phyloP scores from a whole-genome alignment of 108 stramenopile species.

The Cyclostephanos tholiformis region DNA sequence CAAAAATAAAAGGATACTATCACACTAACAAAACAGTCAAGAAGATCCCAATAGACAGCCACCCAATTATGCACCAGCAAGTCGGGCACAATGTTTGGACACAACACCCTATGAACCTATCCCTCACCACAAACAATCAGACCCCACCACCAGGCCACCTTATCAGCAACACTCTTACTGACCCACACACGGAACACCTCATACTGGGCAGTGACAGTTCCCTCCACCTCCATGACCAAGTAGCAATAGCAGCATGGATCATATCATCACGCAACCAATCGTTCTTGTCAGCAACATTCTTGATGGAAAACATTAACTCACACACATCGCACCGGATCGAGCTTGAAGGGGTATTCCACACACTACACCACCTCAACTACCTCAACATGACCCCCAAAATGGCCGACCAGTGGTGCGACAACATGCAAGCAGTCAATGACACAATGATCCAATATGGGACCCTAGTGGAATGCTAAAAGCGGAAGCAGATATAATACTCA shows the following conservation, averaged over 20 bases:
- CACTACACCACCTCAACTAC: conserved; percentile 12
- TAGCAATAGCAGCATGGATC: conserved; percentile 21
- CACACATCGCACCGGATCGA: too few species aligned
- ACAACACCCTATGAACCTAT: too few species aligned
- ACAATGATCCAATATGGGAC: background rate
- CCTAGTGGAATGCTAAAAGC: background rate
- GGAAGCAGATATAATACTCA: background rate
- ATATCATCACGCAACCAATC: background rate
- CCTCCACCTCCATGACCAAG: background rate
- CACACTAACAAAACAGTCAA: too few species aligned
- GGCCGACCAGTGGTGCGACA: conserved; percentile 14
- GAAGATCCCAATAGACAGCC: too few species aligned
- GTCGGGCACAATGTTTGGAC: too few species aligned
- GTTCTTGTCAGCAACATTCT: background rate
- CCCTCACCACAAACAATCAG: too few species aligned
- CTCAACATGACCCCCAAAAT: background rate
- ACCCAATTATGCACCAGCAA: too few species aligned
- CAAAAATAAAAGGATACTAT: too few species aligned
- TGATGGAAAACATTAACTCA: too few species aligned
- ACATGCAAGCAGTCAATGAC: background rate
- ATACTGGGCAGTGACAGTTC: conserved; percentile 12
- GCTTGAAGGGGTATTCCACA: background rate
- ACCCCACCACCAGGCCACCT: too few species aligned
- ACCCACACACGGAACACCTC: background rate
- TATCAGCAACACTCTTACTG: background rate